Base-by-base conservation (phyloP, 1,284 basidiomycete genomes). In the Marasmius oreades region DNA sequence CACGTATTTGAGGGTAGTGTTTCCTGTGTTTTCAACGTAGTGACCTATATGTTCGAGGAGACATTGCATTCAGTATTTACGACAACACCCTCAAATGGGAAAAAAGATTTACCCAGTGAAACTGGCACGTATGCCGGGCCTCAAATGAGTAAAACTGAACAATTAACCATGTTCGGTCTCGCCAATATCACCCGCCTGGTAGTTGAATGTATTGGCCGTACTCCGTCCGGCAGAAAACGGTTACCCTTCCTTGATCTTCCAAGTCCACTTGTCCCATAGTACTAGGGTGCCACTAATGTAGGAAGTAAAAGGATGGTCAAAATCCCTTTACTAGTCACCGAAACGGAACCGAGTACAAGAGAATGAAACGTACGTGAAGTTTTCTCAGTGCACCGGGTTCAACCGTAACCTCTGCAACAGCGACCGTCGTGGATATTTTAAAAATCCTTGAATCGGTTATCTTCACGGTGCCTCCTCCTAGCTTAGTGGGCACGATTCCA, bases 11-110 rank as follows among this genome's bases (percentile, higher is more conserved):
- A 88, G 65, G 0, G 85, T 83, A 3, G 79, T 78, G 62, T 86
- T 82, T 5, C 86, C 86, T 14, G 75, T 83, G 64, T 88, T 88
- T 70, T 90, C 85, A n/a, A 88, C 77, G 61, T 85, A 88, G 64
- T 88, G 86, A 3, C 82, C 82, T 77, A 59, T 44, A 20, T 53
- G 34, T 24, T n/a, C n/a, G 20, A 16, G n/a, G 20, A 42, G n/a
- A n/a, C n/a, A 26, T 12, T 2, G 47, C 44, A 23, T 23, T 47
- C n/a, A 28, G 51, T 26, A 54, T 2, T 10, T 14, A 22, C 24
- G n/a, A 10, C 33, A 18, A 4, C 8, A 16, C 10, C 16, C 3
- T 22, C 12, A 23, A 24, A 28, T 43, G 22, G 10, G 34, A 16
- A 16, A 20, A 36, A 18, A 24, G 26, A 55, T 69, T 60, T 55